Evolutionary conservation across 768 basidiomycete species (phyloP).

Genomic region (Suillus weaverae): DNA sequence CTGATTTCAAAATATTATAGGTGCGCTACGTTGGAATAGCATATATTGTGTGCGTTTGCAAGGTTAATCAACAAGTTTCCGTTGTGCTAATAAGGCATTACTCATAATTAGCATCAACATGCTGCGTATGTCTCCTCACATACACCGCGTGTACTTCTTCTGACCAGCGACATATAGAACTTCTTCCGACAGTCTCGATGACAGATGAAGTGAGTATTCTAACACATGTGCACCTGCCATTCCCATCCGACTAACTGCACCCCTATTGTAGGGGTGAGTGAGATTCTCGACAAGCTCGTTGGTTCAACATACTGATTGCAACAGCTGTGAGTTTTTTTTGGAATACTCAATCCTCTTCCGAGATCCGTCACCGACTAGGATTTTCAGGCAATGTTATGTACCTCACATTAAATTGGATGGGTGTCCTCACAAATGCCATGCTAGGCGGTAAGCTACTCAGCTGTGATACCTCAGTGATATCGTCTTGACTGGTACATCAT

Average conservation of each 20-base stretch:
- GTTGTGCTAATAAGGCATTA: neutral
- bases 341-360: neutral
- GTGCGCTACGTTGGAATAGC: neutral
- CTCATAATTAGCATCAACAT: neutral
- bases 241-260: neutral
- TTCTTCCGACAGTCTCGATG: neutral
- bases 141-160: neutral
- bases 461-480: neutral
- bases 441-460: neutral
- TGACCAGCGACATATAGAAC: neutral
- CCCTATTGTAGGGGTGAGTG: neutral
- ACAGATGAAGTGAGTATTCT: neutral
- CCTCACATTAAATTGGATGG: neutral
- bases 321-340: neutral
- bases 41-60: neutral
- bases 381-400: neutral
- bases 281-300: neutral
- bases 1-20: neutral
- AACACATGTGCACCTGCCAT: neutral
- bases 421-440: neutral
- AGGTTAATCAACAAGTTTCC: neutral
- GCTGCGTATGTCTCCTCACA: neutral
- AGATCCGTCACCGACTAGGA: neutral
- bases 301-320: neutral
- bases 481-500: neutral